These are phyloP conservation scores for Chaetomium olivaceum DNA, from an alignment of 2,329 filamentous ascomycete species.

Conservation along the genomic window DNA sequence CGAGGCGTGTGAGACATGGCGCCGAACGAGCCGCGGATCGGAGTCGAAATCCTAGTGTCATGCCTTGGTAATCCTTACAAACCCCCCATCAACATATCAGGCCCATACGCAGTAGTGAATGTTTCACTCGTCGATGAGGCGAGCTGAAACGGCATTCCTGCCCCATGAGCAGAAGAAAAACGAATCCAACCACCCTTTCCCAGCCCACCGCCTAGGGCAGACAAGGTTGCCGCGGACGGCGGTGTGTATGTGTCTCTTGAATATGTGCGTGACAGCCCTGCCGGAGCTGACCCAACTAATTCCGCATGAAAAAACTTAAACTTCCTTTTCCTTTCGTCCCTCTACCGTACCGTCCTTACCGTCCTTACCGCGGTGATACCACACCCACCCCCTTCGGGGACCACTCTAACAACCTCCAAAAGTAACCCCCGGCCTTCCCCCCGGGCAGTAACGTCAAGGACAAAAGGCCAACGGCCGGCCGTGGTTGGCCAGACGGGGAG, in stretches of 20 bases:
- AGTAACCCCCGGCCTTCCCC: not conserved
- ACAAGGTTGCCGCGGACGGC: not conserved
- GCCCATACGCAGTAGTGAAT: not conserved
- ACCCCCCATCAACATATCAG: no score
- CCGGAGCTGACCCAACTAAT: not conserved
- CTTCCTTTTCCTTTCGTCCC: not conserved
- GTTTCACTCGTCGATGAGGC: not conserved
- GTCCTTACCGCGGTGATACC: not conserved
- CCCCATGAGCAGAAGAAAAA: not conserved
- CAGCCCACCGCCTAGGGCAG: no score
- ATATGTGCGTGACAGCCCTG: no score
- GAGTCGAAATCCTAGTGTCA: not conserved
- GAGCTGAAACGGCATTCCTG: not conserved
- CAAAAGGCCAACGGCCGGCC: not conserved
- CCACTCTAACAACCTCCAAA: not conserved
- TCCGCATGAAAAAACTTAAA: no score
- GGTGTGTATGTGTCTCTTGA: no score
- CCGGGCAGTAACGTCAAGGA: not conserved
- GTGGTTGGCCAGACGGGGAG: slow-evolving; percentile 14
- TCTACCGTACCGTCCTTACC: no score
- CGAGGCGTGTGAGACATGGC: not conserved
- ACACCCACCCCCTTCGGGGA: no score
- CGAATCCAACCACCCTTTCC: not conserved
- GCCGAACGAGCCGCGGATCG: not conserved
- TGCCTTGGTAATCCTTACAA: not conserved